phyloP scores from a whole-genome alignment of 2,329 filamentous ascomycete genomes.

The Penicillium sp. region DNA sequence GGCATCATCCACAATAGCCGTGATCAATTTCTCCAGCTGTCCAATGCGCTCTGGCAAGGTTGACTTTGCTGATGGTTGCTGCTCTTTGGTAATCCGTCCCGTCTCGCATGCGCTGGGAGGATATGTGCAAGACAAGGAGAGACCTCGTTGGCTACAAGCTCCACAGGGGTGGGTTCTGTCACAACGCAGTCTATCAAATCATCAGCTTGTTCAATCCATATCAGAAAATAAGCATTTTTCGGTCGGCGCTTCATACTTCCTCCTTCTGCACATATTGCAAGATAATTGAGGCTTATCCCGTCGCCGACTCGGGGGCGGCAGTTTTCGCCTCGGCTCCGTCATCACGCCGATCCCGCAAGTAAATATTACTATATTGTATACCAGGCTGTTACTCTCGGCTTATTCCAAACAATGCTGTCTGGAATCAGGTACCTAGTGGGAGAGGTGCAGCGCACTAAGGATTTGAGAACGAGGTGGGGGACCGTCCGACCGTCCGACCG shows the following conservation, averaged over 20 bases:
- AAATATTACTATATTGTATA: neutral
- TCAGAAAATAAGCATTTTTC: neutral
- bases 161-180: slow-evolving; percentile 58
- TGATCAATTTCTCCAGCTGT: slow-evolving; percentile 55
- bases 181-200: slow-evolving; percentile 50
- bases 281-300: slow-evolving; percentile 34
- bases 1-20: slow-evolving; percentile 57
- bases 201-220: neutral
- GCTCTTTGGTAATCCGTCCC: neutral
- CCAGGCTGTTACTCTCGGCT: neutral
- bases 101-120: neutral
- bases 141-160: slow-evolving; percentile 57
- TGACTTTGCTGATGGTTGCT: slow-evolving; percentile 36
- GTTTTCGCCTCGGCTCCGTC: neutral
- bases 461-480: neutral
- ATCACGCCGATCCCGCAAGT: neutral
- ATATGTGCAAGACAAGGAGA: slow-evolving; percentile 52
- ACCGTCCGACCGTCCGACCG: slow-evolving; percentile 6
- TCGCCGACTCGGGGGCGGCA: slow-evolving; percentile 19
- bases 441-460: neutral
- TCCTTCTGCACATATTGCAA: slow-evolving; percentile 31
- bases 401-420: neutral
- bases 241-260: slow-evolving; percentile 27
- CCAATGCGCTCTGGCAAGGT: slow-evolving; percentile 61
- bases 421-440: neutral